A percentile compares a stretch with the other conserved stretches of the same genome.
Conservation (phyloP, 2,329 filamentous ascomycete genomes). For the Monosporascus sp. region DNA sequence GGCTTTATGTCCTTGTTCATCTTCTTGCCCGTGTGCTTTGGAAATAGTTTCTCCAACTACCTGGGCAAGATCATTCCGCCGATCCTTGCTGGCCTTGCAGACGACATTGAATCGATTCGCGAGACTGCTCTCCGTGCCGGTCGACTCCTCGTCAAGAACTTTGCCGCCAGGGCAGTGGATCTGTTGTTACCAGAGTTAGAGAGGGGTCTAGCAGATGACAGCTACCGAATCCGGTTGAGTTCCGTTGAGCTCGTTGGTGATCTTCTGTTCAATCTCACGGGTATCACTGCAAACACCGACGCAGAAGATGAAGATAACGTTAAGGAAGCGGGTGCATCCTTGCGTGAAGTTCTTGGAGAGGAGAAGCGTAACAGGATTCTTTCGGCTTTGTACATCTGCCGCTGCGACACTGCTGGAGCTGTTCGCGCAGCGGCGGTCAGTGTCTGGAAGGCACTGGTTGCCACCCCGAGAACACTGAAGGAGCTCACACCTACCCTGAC, state of each 20-base stretch:
- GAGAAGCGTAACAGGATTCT: constrained; percentile 96
- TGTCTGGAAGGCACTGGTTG: constrained; percentile 96
- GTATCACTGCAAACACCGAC: constrained; percentile 75
- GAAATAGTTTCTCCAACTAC: constrained; percentile 96
- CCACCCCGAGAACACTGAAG: constrained; percentile 85
- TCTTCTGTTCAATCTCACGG: constrained; percentile 93
- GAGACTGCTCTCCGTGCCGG: constrained; percentile 95
- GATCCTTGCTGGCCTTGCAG: constrained; percentile 87
- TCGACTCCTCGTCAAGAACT: constrained; percentile 95
- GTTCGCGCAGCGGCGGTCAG: constrained; percentile 85
- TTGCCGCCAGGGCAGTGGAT: constrained; percentile 90
- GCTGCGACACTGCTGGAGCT: constrained; percentile 89
- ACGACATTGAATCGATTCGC: constrained; percentile 93
- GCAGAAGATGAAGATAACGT: constrained; percentile 70
- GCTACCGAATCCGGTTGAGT: constrained; percentile 93
- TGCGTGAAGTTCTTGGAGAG: constrained; percentile 89
- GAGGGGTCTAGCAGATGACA: constrained; percentile 94
- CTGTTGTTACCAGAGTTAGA: constrained; percentile 91
- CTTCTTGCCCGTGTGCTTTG: constrained; percentile 97
- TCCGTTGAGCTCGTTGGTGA: constrained; percentile 97
- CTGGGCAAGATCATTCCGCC: constrained; percentile 92
- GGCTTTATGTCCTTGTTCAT: constrained; percentile 99
- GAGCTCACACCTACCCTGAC: constrained; percentile 93
- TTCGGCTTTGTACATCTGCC: constrained; percentile 95
- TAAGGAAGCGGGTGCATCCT: constrained; percentile 84